Base-by-base conservation (phyloP, 2,329 filamentous ascomycete genomes). In the Orbilia javanica region DNA sequence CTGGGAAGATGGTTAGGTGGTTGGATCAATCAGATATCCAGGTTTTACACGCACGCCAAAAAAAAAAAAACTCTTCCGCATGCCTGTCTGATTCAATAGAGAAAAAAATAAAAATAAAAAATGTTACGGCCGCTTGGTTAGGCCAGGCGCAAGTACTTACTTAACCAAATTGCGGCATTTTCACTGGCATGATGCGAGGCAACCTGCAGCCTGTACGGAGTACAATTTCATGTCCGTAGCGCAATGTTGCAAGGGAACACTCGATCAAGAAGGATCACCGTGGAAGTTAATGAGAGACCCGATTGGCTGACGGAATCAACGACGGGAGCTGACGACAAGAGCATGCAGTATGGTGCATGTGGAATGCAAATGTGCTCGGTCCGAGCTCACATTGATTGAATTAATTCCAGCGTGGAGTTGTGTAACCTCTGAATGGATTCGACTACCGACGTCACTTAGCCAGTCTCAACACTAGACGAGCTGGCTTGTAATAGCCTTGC, bases 21-120 rank as follows among this genome's bases (percentile, higher is more conserved):
- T 39, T 57, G 52, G 29, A 20, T 57, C 13, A 53, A 53, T 53
- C 50, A 36, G 15, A 29, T 36, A 22, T 31, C 31, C 52, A n/a
- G 48, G 48, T 27, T 27, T 22, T 48, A 2, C 15, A n/a, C 27
- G 46, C 20, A 27, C 4, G 8, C 2, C 8, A 27, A 25, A 27
- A 27, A 18, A 18, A 20, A 44, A 8, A 44, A 44, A 2, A 4
- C n/a, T 4, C 42, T 44, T 10, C 10, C 5, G 39, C 39, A 3
- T 3, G 8, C 39, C 13, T 15, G 6, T 42, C 8, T 42, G 15
- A 7, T 3, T 42, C 7, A 42, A 42, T 11, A 7, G 39, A n/a
- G 3, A 15, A 13, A 42, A 42, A n/a, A 42, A 42, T 4, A 42
- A 42, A n/a, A 42, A n/a, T 34, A 34, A 5, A 4, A 5, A 10